Conservation (phyloP, 164 flowering plant genomes). For the Berberis thunbergii region DNA sequence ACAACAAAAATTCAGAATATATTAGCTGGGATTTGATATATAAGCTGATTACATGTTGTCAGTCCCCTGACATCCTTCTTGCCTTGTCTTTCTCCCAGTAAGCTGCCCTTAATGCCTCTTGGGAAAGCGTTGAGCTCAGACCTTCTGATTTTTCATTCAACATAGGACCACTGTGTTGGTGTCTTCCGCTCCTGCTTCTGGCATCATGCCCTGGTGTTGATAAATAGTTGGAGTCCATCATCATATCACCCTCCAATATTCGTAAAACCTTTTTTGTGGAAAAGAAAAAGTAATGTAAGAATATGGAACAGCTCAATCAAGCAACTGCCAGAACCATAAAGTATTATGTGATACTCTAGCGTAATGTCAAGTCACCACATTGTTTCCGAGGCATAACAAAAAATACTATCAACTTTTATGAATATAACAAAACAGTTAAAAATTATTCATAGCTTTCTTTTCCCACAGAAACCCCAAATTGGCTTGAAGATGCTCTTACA, state of each 20-base stretch:
- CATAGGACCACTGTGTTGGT: constrained; percentile 32
- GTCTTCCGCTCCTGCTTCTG: constrained; percentile 59
- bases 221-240: constrained; percentile 43
- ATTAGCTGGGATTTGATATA: too few relatives aligned
- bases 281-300: neutral
- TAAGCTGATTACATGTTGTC: constrained; percentile 15
- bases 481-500: too few relatives aligned
- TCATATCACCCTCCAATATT: constrained; percentile 73
- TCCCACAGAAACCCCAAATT: too few relatives aligned
- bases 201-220: constrained; percentile 56
- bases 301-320: neutral
- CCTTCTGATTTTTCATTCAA: constrained; percentile 28
- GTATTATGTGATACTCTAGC: too few relatives aligned
- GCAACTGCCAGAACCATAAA: neutral
- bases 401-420: too few relatives aligned
- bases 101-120: constrained; percentile 21
- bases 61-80: constrained; percentile 18
- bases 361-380: too few relatives aligned
- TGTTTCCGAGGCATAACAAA: too few relatives aligned
- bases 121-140: constrained; percentile 32
- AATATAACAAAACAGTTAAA: too few relatives aligned
- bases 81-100: constrained; percentile 33
- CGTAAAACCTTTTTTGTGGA: constrained; percentile 46
- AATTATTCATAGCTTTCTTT: too few relatives aligned
- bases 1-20: too few relatives aligned